Evolutionary conservation across 768 basidiomycete genomes (phyloP), one percentile per base, ranked within the genome.

Genomic region (Omphalotus guepiniiformis): DNA sequence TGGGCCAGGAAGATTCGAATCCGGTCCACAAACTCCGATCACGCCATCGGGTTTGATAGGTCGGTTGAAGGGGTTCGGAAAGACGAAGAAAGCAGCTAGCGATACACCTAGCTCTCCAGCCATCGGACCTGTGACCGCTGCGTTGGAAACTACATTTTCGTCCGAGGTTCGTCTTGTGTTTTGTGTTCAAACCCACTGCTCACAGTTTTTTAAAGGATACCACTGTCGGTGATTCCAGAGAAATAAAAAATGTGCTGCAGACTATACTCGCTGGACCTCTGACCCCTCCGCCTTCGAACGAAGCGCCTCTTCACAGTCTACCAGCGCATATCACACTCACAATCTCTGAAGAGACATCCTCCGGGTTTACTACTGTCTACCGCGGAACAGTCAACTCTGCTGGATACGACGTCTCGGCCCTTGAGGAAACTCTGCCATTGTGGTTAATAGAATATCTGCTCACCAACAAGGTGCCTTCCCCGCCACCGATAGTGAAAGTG

Each of bases 391-490:
- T 86, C 2, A 72, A 74, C 1, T 73, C 72, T 27, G 76, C 80
- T 6, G 79, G 71, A 25, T 49, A 68, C 25, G 75, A 78, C 45
- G 28, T 67, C 5, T 62, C 63, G 4, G 53, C 52, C 12, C 70
- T 97, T 28, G 93, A 96, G 65, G 79, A 82, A 56, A 74, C 69
- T 30, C 81, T 92, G 73, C 95, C 95, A 3, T 58, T 83, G 54
- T 98, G 95, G 95, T 67, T 96, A 39, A 68, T 92, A 42, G 91
- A 97, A 62, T 95, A 86, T 56, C 66, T 97, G 30, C 72, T 97
- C 30, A 65, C 81, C 12, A 85, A 87, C 54, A 82, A 78, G 58
- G 67, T 73, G 46, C 67, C 77, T 12, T 54, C 74, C 22, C 58
- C 72, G 0, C 77, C 80, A 13, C 70, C 76, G 4, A 59, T 72